These are phyloP conservation scores for Microbotryum intermedium DNA, from an alignment of 1,284 basidiomycete genomes.

Conservation along the genomic window DNA sequence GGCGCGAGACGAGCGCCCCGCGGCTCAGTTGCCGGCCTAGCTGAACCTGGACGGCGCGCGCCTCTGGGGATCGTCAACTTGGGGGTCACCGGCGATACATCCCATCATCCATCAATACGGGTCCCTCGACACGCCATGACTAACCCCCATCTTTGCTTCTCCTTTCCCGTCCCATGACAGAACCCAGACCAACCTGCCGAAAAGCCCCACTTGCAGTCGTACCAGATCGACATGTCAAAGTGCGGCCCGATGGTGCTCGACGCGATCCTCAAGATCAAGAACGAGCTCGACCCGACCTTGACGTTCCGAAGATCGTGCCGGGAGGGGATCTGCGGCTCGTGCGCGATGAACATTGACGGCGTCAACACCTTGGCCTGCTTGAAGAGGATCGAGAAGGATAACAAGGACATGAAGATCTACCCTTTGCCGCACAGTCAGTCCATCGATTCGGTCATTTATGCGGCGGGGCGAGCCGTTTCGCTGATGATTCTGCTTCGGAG, in stretches of 20 bases:
- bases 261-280: conserved; percentile 97
- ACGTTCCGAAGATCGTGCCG: conserved; percentile 95
- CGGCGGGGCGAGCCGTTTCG: not conserved
- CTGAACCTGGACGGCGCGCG: not conserved
- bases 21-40: not conserved
- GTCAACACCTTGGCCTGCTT: conserved; percentile 92
- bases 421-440: conserved; percentile 91
- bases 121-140: no score
- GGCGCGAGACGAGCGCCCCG: not conserved
- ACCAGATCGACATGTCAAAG: conserved; percentile 86
- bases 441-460: no score
- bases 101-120: no score
- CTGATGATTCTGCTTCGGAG: no score
- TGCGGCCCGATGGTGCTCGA: conserved; percentile 96
- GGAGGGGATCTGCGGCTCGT: conserved; percentile 96
- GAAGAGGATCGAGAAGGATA: conserved; percentile 80
- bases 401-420: conserved; percentile 83
- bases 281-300: conserved; percentile 90
- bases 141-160: no score
- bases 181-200: conserved; percentile 90
- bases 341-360: conserved; percentile 98
- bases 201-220: conserved; percentile 86
- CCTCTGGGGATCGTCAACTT: not conserved
- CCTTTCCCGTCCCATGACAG: conserved; percentile 44
- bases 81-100: no score